Evolutionary conservation across 2,329 filamentous ascomycete genomes (phyloP).

Genomic region (Colletotrichum simmondsii): DNA sequence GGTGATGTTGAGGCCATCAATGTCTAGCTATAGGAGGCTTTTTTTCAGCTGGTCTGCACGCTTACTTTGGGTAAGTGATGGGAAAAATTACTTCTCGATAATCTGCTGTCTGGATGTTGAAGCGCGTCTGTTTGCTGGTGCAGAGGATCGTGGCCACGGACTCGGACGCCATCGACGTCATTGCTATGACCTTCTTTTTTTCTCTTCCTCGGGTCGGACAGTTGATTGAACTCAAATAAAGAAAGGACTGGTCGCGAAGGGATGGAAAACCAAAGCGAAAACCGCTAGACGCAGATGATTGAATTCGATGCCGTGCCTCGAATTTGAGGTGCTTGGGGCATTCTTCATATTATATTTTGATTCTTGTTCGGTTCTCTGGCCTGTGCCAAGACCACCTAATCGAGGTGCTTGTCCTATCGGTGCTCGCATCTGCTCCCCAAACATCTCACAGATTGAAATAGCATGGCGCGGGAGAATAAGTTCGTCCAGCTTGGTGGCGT

Average conservation of each 20-base stretch:
- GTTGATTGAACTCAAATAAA: background rate
- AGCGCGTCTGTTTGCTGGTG: constrained; percentile 75
- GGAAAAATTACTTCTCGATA: constrained; percentile 62
- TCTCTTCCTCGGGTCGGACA: too few relatives aligned
- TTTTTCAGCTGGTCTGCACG: background rate
- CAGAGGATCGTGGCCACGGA: constrained; percentile 67
- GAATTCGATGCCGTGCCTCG: background rate
- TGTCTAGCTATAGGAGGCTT: constrained; percentile 60
- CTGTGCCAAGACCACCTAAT: background rate
- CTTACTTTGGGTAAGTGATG: background rate
- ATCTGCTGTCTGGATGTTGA: constrained; percentile 67
- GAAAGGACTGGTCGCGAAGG: background rate
- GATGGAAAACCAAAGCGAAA: background rate
- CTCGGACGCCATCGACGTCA: constrained; percentile 62
- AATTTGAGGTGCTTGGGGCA: background rate
- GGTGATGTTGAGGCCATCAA: constrained; percentile 78
- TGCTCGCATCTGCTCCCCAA: background rate
- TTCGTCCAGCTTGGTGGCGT: background rate
- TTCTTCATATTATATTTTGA: background rate
- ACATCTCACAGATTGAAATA: too few relatives aligned
- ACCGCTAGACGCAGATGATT: background rate
- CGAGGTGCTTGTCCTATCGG: background rate
- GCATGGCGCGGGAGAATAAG: background rate
- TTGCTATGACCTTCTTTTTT: constrained; percentile 34
- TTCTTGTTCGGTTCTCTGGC: background rate